Evolutionary conservation across 768 basidiomycete genomes (phyloP).

Genomic region (Amanita brunnescens): DNA sequence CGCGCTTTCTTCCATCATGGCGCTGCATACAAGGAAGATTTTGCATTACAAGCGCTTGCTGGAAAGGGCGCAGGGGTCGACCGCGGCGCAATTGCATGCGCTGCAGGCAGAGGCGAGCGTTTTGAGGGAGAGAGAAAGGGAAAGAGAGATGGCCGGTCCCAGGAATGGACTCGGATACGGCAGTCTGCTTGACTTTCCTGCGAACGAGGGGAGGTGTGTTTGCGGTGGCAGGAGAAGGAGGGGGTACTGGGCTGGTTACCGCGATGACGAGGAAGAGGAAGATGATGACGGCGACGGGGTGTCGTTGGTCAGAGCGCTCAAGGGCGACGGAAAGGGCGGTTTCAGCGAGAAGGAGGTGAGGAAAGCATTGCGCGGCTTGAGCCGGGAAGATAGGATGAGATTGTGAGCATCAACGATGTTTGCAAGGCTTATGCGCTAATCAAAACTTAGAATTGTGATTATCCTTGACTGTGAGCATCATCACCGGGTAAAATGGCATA

Average conservation of each 20-base stretch:
- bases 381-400: conserved; percentile 62
- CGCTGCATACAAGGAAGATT: conserved; percentile 46
- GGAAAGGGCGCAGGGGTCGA: conserved; percentile 69
- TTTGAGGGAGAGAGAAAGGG: conserved; percentile 36
- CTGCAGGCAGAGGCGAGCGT: conserved; percentile 74
- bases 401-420: conserved; percentile 39
- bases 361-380: conserved; percentile 51
- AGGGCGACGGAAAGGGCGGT: conserved; percentile 46
- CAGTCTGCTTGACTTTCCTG: conserved; percentile 5
- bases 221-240: conserved; percentile 57
- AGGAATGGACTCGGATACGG: neutral
- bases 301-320: conserved; percentile 35
- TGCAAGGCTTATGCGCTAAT: conserved; percentile 2
- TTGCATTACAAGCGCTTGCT: conserved; percentile 71
- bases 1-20: conserved; percentile 29
- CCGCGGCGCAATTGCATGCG: conserved; percentile 78
- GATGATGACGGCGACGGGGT: conserved; percentile 32
- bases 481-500: neutral
- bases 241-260: conserved; percentile 70
- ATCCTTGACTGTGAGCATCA: conserved; percentile 47
- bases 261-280: conserved; percentile 42
- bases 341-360: conserved; percentile 68
- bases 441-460: conserved; percentile 38
- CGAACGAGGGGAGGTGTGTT: conserved; percentile 27
- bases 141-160: neutral